Percentiles rank a stretch among this genome's conserved stretches.
Conservation (phyloP, 2,329 filamentous ascomycete genomes). For the Trichothecium sympodiale region DNA sequence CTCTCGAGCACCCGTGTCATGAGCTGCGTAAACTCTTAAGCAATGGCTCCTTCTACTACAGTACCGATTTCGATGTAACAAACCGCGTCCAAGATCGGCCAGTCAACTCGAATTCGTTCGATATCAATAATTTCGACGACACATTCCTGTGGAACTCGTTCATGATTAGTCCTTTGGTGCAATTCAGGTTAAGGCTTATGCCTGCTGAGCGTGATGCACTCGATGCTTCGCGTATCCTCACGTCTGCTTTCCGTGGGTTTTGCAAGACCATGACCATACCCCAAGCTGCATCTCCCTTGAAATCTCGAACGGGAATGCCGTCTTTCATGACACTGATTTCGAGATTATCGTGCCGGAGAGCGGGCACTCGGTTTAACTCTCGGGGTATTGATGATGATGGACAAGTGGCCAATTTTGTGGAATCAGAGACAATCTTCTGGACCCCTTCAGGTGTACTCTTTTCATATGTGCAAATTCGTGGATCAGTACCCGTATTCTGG, state of each 20-base stretch:
- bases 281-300: conserved; percentile 60
- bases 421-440: conserved; percentile 90
- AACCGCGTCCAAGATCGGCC: conserved; percentile 81
- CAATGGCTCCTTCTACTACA: conserved; percentile 96
- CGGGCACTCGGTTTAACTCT: conserved; percentile 94
- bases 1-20: conserved; percentile 78
- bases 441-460: conserved; percentile 68
- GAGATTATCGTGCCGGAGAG: conserved; percentile 77
- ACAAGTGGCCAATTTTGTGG: conserved; percentile 97
- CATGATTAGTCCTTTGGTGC: conserved; percentile 88
- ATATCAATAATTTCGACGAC: conserved; percentile 86
- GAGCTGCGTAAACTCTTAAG: conserved; percentile 85
- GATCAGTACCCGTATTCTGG: conserved; percentile 95
- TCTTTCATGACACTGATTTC: conserved; percentile 85
- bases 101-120: conserved; percentile 66
- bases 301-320: conserved; percentile 59
- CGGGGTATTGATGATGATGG: conserved; percentile 95
- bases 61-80: conserved; percentile 94
- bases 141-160: conserved; percentile 97
- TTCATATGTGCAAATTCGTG: conserved; percentile 86
- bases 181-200: conserved; percentile 75
- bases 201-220: conserved; percentile 64
- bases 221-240: conserved; percentile 81
- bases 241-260: conserved; percentile 88
- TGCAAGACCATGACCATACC: conserved; percentile 80